phyloP scores from a whole-genome alignment of 2,329 filamentous ascomycete genomes.

The Aspergillus pseudotamarii region DNA sequence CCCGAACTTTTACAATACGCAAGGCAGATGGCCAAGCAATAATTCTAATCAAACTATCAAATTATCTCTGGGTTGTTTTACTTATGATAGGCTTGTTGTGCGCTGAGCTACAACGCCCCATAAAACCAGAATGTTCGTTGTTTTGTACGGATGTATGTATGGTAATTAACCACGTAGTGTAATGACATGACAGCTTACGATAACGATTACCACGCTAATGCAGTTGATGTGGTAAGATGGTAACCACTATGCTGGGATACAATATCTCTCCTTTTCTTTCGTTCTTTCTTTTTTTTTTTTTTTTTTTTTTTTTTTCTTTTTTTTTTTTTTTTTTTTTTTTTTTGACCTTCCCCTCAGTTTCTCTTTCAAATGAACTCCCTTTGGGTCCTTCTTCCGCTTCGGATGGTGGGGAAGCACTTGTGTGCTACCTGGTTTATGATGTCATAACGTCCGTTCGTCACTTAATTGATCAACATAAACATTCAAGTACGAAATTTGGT shows the following conservation, averaged over 20 bases:
- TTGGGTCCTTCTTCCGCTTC: background rate
- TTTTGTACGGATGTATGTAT: constrained; percentile 4
- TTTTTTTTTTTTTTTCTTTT: constrained; percentile 4
- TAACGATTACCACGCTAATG: constrained; percentile 19
- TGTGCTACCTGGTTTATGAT: constrained; percentile 22
- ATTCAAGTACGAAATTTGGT: background rate
- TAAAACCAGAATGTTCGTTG: background rate
- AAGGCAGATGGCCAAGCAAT: background rate
- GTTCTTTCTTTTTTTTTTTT: background rate
- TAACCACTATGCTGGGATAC: constrained; percentile 25
- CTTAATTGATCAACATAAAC: constrained; percentile 1
- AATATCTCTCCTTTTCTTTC: constrained; percentile 13
- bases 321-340: background rate
- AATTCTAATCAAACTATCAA: background rate
- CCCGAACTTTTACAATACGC: background rate
- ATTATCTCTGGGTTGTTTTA: background rate
- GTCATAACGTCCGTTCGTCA: constrained; percentile 19
- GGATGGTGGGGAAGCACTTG: constrained; percentile 16
- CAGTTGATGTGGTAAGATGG: constrained; percentile 19
- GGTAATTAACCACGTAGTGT: constrained; percentile 11
- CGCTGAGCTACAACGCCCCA: background rate
- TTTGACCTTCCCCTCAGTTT: background rate
- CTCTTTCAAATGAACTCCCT: background rate
- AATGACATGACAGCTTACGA: constrained; percentile 14
- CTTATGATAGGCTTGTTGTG: background rate